Evolutionary conservation across 2,329 filamentous ascomycete species (phyloP).

Genomic region (Venturia oleaginea): DNA sequence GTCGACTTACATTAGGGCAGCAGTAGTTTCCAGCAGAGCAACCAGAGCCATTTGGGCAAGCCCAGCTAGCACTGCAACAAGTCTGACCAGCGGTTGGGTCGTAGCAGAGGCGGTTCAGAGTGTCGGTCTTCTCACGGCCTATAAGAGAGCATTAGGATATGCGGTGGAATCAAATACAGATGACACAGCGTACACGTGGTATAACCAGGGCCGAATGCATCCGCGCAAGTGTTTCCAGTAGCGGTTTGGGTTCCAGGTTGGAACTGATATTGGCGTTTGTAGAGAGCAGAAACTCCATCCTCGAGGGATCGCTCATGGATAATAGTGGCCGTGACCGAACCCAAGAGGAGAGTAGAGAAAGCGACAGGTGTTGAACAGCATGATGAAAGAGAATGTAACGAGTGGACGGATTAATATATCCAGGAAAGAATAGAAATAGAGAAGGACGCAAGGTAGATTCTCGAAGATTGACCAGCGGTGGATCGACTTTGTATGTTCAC

Average conservation of each 20-base stretch:
- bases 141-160: constrained; percentile 7
- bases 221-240: constrained; percentile 13
- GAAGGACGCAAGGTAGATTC: neutral
- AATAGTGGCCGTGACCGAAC: constrained; percentile 1
- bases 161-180: neutral
- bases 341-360: constrained; percentile 7
- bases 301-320: constrained; percentile 10
- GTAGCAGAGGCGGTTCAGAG: constrained; percentile 16
- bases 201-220: constrained; percentile 15
- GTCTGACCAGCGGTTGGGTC: constrained; percentile 15
- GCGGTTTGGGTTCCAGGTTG: constrained; percentile 11
- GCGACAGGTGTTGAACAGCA: constrained; percentile 8
- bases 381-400: constrained; percentile 9
- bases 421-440: neutral
- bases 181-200: constrained; percentile 12
- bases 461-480: constrained; percentile 7
- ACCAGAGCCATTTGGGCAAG: constrained; percentile 14
- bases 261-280: constrained; percentile 9
- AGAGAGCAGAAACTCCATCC: neutral
- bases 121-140: constrained; percentile 13
- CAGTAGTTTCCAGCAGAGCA: constrained; percentile 11
- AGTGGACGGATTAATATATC: constrained; percentile 11
- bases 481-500: neutral
- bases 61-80: constrained; percentile 14
- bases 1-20: constrained; percentile 14